Conservation (phyloP, 2,329 filamentous ascomycete genomes). For the Proliferodiscus dingleyae region DNA sequence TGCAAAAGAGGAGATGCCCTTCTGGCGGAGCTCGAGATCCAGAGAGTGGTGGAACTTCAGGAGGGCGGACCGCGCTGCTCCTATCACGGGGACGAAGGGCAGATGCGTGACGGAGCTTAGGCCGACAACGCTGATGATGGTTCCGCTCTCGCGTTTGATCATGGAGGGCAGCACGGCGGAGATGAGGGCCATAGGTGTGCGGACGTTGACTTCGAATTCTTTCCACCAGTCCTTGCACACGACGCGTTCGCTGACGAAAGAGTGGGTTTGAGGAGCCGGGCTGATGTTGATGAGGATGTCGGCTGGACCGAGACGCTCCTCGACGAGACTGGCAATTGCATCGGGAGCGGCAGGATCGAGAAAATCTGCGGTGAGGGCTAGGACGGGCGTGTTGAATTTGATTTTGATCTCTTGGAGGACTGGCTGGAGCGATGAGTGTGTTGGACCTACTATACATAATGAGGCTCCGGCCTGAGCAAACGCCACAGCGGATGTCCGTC, state of each 20-base stretch:
- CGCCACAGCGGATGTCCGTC: constrained; percentile 32
- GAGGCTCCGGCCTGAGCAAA: constrained; percentile 33
- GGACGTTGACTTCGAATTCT: constrained; percentile 5
- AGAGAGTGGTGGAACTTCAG: constrained; percentile 23
- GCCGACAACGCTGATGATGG: constrained; percentile 16
- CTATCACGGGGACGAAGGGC: constrained; percentile 14
- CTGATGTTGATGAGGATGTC: constrained; percentile 20
- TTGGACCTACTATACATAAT: constrained; percentile 21
- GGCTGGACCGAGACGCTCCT: constrained; percentile 14
- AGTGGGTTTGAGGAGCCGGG: constrained; percentile 5
- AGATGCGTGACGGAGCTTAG: constrained; percentile 4
- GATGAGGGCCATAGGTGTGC: constrained; percentile 14
- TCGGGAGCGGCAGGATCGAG: constrained; percentile 10
- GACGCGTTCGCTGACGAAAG: constrained; percentile 3
- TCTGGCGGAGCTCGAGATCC: constrained; percentile 16
- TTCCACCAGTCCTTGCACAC: constrained; percentile 18
- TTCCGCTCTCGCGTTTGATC: constrained; percentile 15
- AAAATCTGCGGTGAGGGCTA: constrained; percentile 14
- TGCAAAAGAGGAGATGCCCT: constrained; percentile 18
- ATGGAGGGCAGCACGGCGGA: constrained; percentile 21
- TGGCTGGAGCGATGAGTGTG: constrained; percentile 12
- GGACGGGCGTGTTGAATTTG: constrained; percentile 15
- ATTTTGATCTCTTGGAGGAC: constrained; percentile 17
- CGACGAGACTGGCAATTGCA: constrained; percentile 7
- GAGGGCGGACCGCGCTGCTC: constrained; percentile 13